Evolutionary conservation across 306 rosid species (phyloP), one percentile per base, ranked within the genome.

Genomic region (Sicyos baderoa): DNA sequence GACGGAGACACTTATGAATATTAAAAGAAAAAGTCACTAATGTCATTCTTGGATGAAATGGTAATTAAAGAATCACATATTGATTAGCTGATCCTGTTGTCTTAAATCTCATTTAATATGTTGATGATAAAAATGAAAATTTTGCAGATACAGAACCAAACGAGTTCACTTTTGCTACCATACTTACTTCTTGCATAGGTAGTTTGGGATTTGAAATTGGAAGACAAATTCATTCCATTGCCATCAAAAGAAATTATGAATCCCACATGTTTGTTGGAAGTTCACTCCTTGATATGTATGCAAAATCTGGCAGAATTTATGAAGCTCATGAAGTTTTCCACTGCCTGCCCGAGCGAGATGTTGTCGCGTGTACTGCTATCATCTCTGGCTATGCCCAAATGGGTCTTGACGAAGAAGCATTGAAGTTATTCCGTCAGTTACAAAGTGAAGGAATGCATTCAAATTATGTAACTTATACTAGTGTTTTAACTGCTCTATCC

Each of bases 261-360:
- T 75, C 82, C 23, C 93, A 92, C 68, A 82, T 88, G 50, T 86
- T 74, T 79, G 96, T 92, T 29, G 98, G 93, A 47, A 89, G 95
- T 78, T 92, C 98, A 45, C 95, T 88, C 49, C 96, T 86, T 45
- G 95, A 92, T 79, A 89, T 92, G 98, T 92, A 92, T 74, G 88
- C 96, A 55, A 92, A 89, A 81, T 79, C 81, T 66, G 88, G 93
- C 64, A 83, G 79, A 73, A 86, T 89, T 74, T 80, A 79, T 74
- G 96, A 89, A 75, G 96, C 95, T 54, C 79, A 54, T 72, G 67
- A 72, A 23, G 73, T 88, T 75, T 92, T 89, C 45, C 79, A 85
- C 50, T 72, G 88, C 86, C 59, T 92, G 78, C 91, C 95, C n/a
- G 88, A 83, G 74, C 82, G 88, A 75, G 96, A 88, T 76, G 93